Evolutionary conservation across 495 filamentous ascomycete species (phyloP).

Genomic region (Hypomontagnella monticulosa): DNA sequence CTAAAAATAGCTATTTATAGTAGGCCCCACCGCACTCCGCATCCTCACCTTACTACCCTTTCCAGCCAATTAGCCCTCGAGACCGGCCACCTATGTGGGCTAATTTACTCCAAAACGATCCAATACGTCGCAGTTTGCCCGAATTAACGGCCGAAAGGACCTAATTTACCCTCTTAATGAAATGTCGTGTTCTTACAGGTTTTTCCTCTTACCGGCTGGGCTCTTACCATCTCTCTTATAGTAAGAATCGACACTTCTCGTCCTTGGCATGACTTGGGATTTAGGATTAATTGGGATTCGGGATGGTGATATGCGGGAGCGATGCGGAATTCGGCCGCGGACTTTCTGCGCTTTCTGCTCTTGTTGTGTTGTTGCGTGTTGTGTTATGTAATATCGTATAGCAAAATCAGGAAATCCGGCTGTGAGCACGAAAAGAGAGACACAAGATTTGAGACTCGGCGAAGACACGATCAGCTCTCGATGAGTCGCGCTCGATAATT

Average conservation of each 20-base stretch:
- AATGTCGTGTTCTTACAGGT: too few species aligned
- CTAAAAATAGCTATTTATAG: conserved; percentile 51
- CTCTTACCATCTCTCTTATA: too few species aligned
- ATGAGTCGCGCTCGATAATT: conserved; percentile 11
- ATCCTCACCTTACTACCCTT: conserved; percentile 33
- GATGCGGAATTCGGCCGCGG: too few species aligned
- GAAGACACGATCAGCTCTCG: conserved; percentile 12
- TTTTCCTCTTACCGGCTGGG: too few species aligned
- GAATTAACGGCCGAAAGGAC: conserved; percentile 36
- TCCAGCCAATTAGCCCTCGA: conserved; percentile 39
- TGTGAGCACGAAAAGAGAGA: neutral
- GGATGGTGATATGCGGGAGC: too few species aligned
- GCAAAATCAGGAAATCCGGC: too few species aligned
- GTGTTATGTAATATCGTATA: too few species aligned
- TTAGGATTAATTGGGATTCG: too few species aligned
- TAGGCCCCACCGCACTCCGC: conserved; percentile 33
- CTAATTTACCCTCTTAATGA: conserved; percentile 21
- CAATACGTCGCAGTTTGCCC: conserved; percentile 31
- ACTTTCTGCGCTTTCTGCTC: too few species aligned
- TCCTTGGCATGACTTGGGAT: too few species aligned
- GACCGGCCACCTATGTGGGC: conserved; percentile 18
- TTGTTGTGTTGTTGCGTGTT: too few species aligned
- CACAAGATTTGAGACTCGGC: conserved; percentile 1
- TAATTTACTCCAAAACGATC: conserved; percentile 25
- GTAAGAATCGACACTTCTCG: too few species aligned